Evolutionary conservation across 2,329 filamentous ascomycete genomes (phyloP).

Genomic region (Seiridium cupressi): DNA sequence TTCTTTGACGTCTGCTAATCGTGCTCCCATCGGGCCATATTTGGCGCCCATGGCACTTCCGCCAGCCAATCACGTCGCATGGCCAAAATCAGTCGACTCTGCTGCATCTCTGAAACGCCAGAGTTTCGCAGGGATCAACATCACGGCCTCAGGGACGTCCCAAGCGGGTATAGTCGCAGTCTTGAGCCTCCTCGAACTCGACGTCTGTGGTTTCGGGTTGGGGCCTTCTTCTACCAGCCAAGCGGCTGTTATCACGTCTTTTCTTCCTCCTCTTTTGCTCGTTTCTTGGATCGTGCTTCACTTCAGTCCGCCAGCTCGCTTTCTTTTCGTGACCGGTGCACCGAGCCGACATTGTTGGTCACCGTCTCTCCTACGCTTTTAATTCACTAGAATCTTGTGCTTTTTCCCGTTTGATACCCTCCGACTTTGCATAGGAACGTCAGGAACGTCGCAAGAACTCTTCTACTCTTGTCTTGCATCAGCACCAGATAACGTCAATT

Average conservation of each 20-base stretch:
- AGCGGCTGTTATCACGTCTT: conserved; percentile 3
- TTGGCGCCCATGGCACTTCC: neutral
- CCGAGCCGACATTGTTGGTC: neutral
- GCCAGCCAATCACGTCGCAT: conserved; percentile 13
- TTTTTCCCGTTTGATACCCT: conserved; percentile 8
- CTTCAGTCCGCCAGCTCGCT: neutral
- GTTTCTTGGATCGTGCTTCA: neutral
- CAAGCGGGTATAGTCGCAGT: conserved; percentile 10
- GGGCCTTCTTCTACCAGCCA: conserved; percentile 8
- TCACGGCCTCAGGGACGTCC: conserved; percentile 11
- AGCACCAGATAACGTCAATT: neutral
- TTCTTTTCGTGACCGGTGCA: conserved; percentile 6
- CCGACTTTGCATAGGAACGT: conserved; percentile 8
- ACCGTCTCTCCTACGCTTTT: neutral
- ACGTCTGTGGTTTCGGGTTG: conserved; percentile 25
- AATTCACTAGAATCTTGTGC: neutral
- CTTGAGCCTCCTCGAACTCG: conserved; percentile 15
- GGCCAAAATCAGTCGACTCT: conserved; percentile 34
- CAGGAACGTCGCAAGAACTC: conserved; percentile 11
- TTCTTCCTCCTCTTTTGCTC: conserved; percentile 7
- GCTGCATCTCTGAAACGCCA: conserved; percentile 46
- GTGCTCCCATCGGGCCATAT: neutral
- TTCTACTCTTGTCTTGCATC: neutral
- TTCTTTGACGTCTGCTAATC: neutral
- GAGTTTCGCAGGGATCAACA: conserved; percentile 28